Base-by-base conservation (phyloP, 176 grass and related monocot genomes). In the Coix lacrymajobi region DNA sequence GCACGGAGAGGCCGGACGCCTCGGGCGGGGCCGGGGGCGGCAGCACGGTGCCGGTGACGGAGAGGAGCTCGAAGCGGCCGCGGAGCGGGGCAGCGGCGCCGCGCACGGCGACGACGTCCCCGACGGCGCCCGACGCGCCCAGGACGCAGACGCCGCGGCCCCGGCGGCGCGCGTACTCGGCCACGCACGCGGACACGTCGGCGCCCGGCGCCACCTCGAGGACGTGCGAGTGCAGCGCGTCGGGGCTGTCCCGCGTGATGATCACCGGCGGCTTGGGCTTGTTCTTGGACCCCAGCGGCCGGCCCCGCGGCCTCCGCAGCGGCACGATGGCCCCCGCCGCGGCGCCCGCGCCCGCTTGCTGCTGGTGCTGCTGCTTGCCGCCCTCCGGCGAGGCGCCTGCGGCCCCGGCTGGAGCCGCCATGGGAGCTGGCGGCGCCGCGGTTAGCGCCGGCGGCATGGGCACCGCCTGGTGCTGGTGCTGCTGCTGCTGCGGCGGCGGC, bases 191-290 rank as follows among this genome's bases (percentile, higher is more conserved):
- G 0, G 31, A 46, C 13, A 89, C 87, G 87, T 92, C 87, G 8
- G 87, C 86, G 1, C 90, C 90, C 3, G 83, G 57, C 8, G 39
- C 7, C 33, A 92, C 83, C 87, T 89, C 90, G 22, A 92, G 87
- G 26, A 92, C 76, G 75, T 92, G 90, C 11, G 90, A 89, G 75
- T 83, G 83, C 9, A 92, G 79, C 90, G 90, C 90, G 79, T 92
- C 81, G 22, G 90, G 90, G 90, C 83, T 86, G 83, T 92, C 90
- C 5, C 83, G 90, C 52, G 90, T 92, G 74, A 92, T 86, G 87
- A 92, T 84, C 79, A 92, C 80, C 40, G 90, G 90, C 63, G 90
- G 90, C 87, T 89, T 92, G 0, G 90, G 90, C 87, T 92, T 92
- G 90, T 92, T 92, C 87, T 92, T 92, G 32, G 87, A 89, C 14